Evolutionary conservation across 805 yeast genomes (phyloP).

Genomic region (Pichia kluyveri): DNA sequence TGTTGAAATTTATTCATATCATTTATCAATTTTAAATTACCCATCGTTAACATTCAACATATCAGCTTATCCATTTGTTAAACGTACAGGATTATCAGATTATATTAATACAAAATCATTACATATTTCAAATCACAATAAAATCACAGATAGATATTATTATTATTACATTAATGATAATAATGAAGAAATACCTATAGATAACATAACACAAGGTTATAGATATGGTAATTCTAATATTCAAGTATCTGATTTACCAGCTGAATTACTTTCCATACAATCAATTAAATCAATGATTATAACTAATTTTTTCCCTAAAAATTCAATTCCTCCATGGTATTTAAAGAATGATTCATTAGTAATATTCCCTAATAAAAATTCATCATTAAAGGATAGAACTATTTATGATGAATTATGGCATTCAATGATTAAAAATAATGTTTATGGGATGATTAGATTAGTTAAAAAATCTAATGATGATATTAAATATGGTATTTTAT

Average conservation of each 20-base stretch:
- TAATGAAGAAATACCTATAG: conserved; percentile 17
- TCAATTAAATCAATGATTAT: conserved; percentile 52
- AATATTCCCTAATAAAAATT: conserved; percentile 24
- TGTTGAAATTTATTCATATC: conserved; percentile 6
- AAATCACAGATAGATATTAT: conserved; percentile 2
- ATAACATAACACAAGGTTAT: conserved; percentile 38
- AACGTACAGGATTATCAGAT: conserved; percentile 1
- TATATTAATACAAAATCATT: conserved; percentile 6
- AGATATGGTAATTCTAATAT: conserved; percentile 55
- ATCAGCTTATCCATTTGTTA: conserved; percentile 8
- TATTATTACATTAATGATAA: conserved; percentile 10
- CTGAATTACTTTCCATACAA: conserved; percentile 27
- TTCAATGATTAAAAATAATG: conserved; percentile 38
- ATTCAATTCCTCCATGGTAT: conserved; percentile 47
- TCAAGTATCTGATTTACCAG: conserved; percentile 39
- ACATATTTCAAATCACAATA: not conserved
- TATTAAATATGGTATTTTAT: conserved; percentile 10
- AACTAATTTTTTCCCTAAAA: conserved; percentile 45
- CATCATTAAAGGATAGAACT: conserved; percentile 25
- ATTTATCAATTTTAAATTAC: not conserved
- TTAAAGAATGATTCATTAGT: conserved; percentile 50
- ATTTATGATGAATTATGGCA: conserved; percentile 42
- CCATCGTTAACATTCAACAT: conserved; percentile 5
- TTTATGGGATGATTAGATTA: conserved; percentile 53
- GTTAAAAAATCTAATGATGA: conserved; percentile 38